Percentiles rank a stretch among this genome's conserved stretches.
Conservation (phyloP, 148 eudicot species). For the Amaranthus palmeri region DNA sequence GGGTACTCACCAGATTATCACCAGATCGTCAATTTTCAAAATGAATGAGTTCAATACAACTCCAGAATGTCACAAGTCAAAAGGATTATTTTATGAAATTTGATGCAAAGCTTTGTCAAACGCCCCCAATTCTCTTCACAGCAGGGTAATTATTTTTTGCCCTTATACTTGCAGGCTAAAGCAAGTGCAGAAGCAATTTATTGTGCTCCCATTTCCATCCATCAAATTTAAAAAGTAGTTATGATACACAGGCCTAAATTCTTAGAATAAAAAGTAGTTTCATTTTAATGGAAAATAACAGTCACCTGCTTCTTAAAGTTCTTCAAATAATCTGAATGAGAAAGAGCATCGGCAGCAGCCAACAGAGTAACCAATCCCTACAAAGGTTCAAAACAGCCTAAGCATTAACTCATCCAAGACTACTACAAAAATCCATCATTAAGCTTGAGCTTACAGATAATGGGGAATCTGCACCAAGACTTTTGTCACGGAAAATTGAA, state of each 20-base stretch:
- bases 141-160: no score
- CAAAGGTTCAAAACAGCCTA: constrained; percentile 19
- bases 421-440: neutral
- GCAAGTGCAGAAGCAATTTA: no score
- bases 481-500: constrained; percentile 94
- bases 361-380: constrained; percentile 86
- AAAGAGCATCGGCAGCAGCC: constrained; percentile 92
- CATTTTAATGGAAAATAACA: neutral
- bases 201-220: no score
- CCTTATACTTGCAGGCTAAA: no score
- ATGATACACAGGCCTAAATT: neutral
- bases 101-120: no score
- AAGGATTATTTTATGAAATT: no score
- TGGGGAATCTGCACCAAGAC: constrained; percentile 90
- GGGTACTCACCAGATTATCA: no score
- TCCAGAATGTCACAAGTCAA: no score
- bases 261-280: neutral
- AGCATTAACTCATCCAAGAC: constrained; percentile 15
- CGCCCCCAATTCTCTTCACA: no score
- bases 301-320: constrained; percentile 71
- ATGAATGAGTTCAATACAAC: no score
- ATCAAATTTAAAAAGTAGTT: neutral
- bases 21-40: no score
- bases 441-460: constrained; percentile 61
- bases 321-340: constrained; percentile 46